A percentile compares a stretch with the other conserved stretches of the same genome.
phyloP scores from a whole-genome alignment of 1,284 basidiomycete species.

The Wallemia ichthyophaga region DNA sequence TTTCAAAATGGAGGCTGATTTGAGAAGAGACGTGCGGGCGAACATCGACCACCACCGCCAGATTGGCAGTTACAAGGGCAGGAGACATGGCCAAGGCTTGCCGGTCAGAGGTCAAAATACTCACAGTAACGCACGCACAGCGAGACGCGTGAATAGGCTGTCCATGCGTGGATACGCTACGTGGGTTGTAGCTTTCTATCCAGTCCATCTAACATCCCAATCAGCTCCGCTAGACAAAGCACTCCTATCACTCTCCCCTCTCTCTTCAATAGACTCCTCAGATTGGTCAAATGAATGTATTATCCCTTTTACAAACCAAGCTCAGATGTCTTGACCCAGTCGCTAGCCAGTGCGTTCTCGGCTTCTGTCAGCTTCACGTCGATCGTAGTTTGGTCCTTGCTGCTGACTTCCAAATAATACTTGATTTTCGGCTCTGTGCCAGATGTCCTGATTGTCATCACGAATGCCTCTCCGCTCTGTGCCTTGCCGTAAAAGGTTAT shows the following conservation, averaged over 20 bases:
- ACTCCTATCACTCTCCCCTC: not conserved
- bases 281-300: not conserved
- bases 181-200: too few species aligned
- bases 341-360: conserved; percentile 26
- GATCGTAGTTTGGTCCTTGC: conserved; percentile 21
- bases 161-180: not conserved
- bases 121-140: conserved; percentile 21
- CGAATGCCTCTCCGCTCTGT: conserved; percentile 13
- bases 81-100: conserved; percentile 21
- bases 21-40: conserved; percentile 18
- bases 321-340: conserved; percentile 34
- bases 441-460: conserved; percentile 25
- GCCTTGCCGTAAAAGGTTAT: conserved; percentile 32
- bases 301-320: conserved; percentile 21
- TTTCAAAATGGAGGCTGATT: conserved; percentile 23
- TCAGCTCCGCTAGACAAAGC: too few species aligned
- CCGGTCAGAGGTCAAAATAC: conserved; percentile 26
- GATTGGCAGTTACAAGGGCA: conserved; percentile 22
- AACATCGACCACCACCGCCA: conserved; percentile 23
- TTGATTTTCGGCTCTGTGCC: conserved; percentile 75
- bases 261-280: not conserved
- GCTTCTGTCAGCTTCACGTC: conserved; percentile 21
- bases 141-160: conserved; percentile 22
- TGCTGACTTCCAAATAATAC: conserved; percentile 46
- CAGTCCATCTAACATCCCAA: too few species aligned